A percentile compares a stretch with the other conserved stretches of the same genome.
Conservation (phyloP, 176 grass and related monocot species). For the Calamus simplicifolius region DNA sequence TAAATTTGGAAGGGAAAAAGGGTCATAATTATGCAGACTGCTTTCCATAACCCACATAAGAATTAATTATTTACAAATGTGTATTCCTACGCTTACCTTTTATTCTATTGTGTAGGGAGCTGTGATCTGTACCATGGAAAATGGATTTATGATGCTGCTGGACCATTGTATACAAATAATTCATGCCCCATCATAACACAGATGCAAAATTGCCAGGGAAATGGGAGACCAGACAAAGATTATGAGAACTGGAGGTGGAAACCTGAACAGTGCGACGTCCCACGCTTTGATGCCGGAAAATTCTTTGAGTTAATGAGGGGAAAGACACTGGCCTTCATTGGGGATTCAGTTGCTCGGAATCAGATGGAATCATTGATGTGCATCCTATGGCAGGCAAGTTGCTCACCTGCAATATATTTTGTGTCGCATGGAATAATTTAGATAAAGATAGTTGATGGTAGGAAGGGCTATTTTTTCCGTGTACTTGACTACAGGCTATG, state of each 20-base stretch:
- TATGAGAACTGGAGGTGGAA: constrained; percentile 94
- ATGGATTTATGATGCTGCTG: constrained; percentile 62
- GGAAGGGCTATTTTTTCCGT: no score
- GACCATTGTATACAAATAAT: constrained; percentile 77
- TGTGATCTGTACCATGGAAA: constrained; percentile 74
- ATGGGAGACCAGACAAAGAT: constrained; percentile 73
- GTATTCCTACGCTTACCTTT: no score
- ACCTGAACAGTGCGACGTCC: constrained; percentile 53
- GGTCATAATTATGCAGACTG: no score
- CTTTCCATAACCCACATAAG: no score
- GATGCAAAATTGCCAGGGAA: constrained; percentile 88
- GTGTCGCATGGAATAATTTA: no score
- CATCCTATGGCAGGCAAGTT: constrained; percentile 80
- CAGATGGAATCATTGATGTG: constrained; percentile 94
- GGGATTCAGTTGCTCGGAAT: constrained; percentile 86
- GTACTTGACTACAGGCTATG: no score
- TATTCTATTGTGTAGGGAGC: constrained; percentile 27
- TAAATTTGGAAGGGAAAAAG: no score
- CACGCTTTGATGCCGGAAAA: constrained; percentile 61
- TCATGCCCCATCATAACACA: constrained; percentile 80
- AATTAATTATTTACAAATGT: no score
- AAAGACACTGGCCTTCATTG: constrained; percentile 82
- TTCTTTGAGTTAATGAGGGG: constrained; percentile 84
- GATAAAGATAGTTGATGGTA: no score
- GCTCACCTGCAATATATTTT: no score